Base-by-base conservation (phyloP, 805 yeast species). In the Wickerhamiella alocasiicola region DNA sequence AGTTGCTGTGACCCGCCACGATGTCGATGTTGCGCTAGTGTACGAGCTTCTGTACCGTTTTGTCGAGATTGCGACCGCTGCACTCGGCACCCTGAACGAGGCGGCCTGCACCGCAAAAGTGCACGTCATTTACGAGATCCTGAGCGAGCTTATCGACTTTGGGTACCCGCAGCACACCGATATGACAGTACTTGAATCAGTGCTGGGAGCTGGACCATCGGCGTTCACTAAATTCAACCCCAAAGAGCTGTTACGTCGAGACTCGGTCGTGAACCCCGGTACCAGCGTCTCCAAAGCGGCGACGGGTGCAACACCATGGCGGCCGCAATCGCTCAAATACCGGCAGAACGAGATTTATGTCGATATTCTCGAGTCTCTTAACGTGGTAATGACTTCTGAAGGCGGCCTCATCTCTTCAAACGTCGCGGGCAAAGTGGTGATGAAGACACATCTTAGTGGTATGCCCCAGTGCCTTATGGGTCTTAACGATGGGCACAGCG, bases 1-100 rank as follows among this genome's bases (percentile, higher is more conserved):
- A 6, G 94, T 87, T 9, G 94, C 87, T 0, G 85, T 87, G n/a
- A 74, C 93, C 1, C 70, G 96, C 46, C 78, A 84, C 31, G 91
- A 88, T 55, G 82, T 78, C 27, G 95, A 88, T 55, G 85, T 87
- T 25, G 73, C 85, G 1, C 58, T 75, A 3, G 72, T 87, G 1
- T 72, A 85, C 54, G 96, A 88, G 62, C 82, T 80, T 52, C 61
- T 88, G 17, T 74, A 74, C 61, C 70, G 71, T 44, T 62, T 88
- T 18, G 71, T 74, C 41, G 59, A 63, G 5, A 54, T 83, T 2
- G 61, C 84, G 41, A 60, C 65, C 38, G 61, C 61, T 15, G 69
- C 67, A 46, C 56, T 66, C 38, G 63, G 60, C 43, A 52, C 47
- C 35, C 56, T 66, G 31, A 63, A 61, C 39, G 83, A 76, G 47